These are phyloP conservation scores for Colletotrichum viniferum DNA, from an alignment of 2,329 filamentous ascomycete species.

Conservation along the genomic window DNA sequence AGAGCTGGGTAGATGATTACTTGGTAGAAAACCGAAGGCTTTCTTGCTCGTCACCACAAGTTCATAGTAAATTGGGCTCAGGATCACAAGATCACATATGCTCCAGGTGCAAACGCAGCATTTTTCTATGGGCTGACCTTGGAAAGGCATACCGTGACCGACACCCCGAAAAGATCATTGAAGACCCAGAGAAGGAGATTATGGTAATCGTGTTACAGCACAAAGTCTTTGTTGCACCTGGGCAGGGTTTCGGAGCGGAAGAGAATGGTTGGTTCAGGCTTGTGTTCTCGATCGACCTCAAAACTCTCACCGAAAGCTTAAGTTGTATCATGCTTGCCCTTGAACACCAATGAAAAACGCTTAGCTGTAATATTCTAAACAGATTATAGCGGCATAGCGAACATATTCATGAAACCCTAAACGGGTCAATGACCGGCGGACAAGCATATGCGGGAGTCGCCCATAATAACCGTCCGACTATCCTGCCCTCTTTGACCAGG, in stretches of 20 bases:
- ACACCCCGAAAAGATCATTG: not conserved
- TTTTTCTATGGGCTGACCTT: not conserved
- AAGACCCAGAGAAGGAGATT: not conserved
- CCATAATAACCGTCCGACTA: not conserved
- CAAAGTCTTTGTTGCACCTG: not conserved
- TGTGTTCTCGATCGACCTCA: not conserved
- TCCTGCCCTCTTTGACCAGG: not conserved
- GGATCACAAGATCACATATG: not conserved
- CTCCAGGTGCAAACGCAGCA: not conserved
- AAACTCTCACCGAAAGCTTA: not conserved
- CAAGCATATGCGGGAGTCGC: not conserved
- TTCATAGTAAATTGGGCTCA: not conserved
- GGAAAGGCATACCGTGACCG: not conserved
- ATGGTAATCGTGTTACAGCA: not conserved
- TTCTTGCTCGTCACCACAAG: not conserved
- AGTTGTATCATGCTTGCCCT: not conserved
- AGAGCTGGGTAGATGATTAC: not conserved
- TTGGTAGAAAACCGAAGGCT: not conserved
- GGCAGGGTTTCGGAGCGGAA: not conserved
- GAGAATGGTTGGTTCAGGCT: not conserved
- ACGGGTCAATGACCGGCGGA: not conserved
- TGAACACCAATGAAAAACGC: not conserved
- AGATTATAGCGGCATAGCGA: not conserved
- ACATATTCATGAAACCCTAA: not conserved
- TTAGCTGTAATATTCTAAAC: rapidly evolving